Base-by-base conservation (phyloP, 768 basidiomycete species). In the Aureoboletus auriporus region DNA sequence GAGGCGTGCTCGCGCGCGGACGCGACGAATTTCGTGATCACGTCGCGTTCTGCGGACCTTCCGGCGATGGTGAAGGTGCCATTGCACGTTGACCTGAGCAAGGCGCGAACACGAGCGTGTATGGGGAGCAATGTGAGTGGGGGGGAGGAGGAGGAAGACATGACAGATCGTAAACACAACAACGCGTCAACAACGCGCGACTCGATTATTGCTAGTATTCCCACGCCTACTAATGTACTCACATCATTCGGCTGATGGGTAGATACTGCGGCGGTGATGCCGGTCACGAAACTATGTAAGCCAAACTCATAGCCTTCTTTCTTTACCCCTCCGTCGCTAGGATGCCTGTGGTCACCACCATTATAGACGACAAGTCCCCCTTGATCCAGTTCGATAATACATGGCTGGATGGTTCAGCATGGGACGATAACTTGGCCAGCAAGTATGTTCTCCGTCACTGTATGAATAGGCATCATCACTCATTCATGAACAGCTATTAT, bases 41-140 rank as follows among this genome's bases (percentile, higher is more conserved):
- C 63, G 14, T 70, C 72, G 53, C 80, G 82, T 65, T 93, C 88
- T 0, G 64, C 52, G 27, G 80, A 75, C 55, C 90, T 86, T 35
- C 89, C 89, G 34, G 84, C 75, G 50, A 92, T 78, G 20, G 70
- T 61, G 40, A 72, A 65, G 27, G 64, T 53, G 39, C 72, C 73
- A 52, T 87, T 83, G 64, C 78, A 86, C 0, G 84, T 86, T 13
- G 86, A 71, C 40, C 89, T 82, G 48, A 92, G 77, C 33, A 88
- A 68, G 45, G 83, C 82, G 45, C 85, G 82, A 31, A 78, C 80
- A 48, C 85, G 84, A 77, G 79, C 30, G 75, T 68, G 53, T 74
- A 84, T 53, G 61, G 72, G 63, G 72, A 72, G 56, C 42, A 71
- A 57, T 51, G 67, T 49, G 35, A 51, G 47, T 4, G 78, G 82